These are phyloP conservation scores for Argentina anserina DNA, from an alignment of 306 rosid species.

Conservation along the genomic window DNA sequence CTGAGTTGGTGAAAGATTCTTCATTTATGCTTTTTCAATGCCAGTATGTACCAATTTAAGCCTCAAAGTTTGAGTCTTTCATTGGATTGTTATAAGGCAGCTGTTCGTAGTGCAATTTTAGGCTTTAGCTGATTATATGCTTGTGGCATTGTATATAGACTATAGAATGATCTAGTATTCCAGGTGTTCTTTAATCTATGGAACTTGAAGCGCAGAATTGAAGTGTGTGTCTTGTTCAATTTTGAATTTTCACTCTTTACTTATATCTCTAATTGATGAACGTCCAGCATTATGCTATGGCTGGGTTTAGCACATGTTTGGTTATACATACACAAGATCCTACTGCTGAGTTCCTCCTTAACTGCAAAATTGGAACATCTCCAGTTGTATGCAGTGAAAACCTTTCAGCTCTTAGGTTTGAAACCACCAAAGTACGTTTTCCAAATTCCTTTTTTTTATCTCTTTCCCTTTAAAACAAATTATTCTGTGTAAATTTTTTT, in stretches of 20 bases:
- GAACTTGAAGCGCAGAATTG: neutral
- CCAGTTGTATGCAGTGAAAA: constrained; percentile 54
- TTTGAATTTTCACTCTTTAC: neutral
- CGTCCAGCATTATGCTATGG: constrained; percentile 80
- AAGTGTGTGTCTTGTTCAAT: neutral
- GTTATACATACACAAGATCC: constrained; percentile 85
- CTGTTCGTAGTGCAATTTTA: neutral
- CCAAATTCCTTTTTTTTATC: constrained; percentile 19
- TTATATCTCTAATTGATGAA: constrained; percentile 12
- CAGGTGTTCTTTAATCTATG: neutral
- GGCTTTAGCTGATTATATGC: neutral
- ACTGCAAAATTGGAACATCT: constrained; percentile 78
- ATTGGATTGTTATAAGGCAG: neutral
- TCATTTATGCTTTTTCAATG: neutral
- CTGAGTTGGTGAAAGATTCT: neutral
- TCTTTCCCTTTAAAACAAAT: neutral
- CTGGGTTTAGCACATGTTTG: constrained; percentile 80
- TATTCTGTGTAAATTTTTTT: constrained; percentile 4
- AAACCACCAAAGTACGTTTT: constrained; percentile 76
- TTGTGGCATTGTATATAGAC: neutral
- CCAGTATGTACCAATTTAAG: neutral
- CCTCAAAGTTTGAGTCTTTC: neutral
- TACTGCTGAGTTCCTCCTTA: constrained; percentile 72
- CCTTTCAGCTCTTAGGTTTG: constrained; percentile 90
- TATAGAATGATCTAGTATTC: neutral